phyloP scores from a whole-genome alignment of 495 filamentous ascomycete species.

The Hyphodiscus hymeniophilus region DNA sequence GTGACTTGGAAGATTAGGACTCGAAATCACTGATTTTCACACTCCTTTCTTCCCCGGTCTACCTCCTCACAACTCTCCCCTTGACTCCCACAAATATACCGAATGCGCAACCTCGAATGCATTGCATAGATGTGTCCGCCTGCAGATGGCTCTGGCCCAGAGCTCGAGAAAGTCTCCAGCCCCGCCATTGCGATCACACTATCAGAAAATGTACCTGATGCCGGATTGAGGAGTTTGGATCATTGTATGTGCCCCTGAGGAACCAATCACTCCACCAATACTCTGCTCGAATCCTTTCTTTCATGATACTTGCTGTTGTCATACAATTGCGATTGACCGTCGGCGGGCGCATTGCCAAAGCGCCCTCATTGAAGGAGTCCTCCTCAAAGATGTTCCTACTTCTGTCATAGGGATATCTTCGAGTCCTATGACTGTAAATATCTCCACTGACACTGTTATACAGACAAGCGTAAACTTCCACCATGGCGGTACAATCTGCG shows the following conservation, averaged over 20 bases:
- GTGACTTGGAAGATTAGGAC: too few relatives aligned
- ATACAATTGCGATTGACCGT: background rate
- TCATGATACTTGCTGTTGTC: background rate
- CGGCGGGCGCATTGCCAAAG: background rate
- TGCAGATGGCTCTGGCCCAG: conserved; percentile 20
- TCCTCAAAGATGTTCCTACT: too few relatives aligned
- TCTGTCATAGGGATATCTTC: too few relatives aligned
- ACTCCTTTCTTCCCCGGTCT: too few relatives aligned
- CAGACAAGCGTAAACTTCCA: conserved; percentile 78
- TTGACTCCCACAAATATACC: background rate
- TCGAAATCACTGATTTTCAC: too few relatives aligned
- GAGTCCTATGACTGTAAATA: too few relatives aligned
- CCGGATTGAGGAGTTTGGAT: conserved; percentile 62
- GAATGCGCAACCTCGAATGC: conserved; percentile 21
- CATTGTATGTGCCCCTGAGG: conserved; percentile 52
- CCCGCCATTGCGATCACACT: conserved; percentile 16
- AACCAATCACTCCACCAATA: conserved; percentile 1
- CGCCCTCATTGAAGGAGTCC: background rate
- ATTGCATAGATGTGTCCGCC: conserved; percentile 22
- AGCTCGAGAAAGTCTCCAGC: conserved; percentile 23
- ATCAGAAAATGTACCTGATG: conserved; percentile 48
- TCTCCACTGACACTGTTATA: too few relatives aligned
- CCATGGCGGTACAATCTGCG: conserved; percentile 83
- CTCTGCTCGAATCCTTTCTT: background rate
- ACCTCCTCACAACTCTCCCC: background rate